Evolutionary conservation across 768 basidiomycete species (phyloP).

Genomic region (Pleurotus sapidus): DNA sequence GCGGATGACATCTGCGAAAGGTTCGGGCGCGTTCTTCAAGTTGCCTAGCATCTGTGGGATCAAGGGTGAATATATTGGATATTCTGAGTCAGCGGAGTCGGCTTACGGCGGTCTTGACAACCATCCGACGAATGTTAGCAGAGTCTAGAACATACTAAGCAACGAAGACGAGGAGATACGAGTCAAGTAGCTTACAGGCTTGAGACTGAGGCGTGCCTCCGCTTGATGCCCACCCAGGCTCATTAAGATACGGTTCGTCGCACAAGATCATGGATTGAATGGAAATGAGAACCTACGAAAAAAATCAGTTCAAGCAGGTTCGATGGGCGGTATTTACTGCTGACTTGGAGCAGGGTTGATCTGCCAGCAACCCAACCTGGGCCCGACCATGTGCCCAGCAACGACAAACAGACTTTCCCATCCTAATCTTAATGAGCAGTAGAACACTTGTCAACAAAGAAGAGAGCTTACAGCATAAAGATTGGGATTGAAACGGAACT

Average conservation of each 20-base stretch:
- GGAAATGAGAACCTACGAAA: constrained; percentile 82
- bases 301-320: constrained; percentile 25
- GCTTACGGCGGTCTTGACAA: constrained; percentile 79
- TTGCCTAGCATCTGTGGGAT: constrained; percentile 74
- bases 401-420: constrained; percentile 90
- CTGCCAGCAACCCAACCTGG: constrained; percentile 93
- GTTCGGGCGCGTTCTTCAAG: constrained; percentile 77
- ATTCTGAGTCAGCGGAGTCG: not conserved
- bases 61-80: no score
- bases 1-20: constrained; percentile 82
- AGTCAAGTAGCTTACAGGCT: constrained; percentile 54
- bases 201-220: constrained; percentile 73
- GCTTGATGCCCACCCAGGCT: constrained; percentile 81
- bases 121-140: constrained; percentile 91
- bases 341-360: constrained; percentile 83
- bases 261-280: constrained; percentile 97
- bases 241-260: constrained; percentile 91
- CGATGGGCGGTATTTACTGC: constrained; percentile 11
- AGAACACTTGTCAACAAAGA: constrained; percentile 4
- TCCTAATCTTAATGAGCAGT: constrained; percentile 43
- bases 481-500: constrained; percentile 92
- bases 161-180: not conserved
- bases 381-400: constrained; percentile 90
- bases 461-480: constrained; percentile 70
- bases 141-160: constrained; percentile 54